Conservation (phyloP, 495 filamentous ascomycete genomes). For the Neurospora discreta region DNA sequence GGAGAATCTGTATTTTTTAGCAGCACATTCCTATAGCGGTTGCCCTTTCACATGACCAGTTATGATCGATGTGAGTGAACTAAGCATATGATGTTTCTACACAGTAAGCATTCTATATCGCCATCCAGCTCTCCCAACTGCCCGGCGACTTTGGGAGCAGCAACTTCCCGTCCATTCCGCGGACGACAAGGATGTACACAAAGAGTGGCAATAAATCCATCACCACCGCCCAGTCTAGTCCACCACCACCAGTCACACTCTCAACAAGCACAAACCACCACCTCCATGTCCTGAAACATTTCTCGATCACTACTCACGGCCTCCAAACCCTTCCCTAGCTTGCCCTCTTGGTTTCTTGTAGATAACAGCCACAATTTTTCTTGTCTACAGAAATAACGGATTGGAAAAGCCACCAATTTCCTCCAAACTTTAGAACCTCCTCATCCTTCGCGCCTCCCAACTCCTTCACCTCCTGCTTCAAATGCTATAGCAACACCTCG, state of each 20-base stretch:
- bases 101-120: neutral
- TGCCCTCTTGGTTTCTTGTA: neutral
- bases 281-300: neutral
- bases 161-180: neutral
- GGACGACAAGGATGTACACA: neutral
- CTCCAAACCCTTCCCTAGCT: neutral
- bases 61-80: neutral
- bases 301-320: neutral
- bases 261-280: neutral
- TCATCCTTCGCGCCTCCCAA: constrained; percentile 59
- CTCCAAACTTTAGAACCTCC: constrained; percentile 65
- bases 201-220: neutral
- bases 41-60: neutral
- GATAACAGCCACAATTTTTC: too few species aligned
- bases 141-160: neutral
- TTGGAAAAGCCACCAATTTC: constrained; percentile 66
- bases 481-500: constrained; percentile 59
- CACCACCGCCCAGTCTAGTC: neutral
- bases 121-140: neutral
- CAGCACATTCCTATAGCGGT: neutral
- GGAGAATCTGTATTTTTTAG: neutral
- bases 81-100: neutral
- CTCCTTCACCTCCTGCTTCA: constrained; percentile 62
- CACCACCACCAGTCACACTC: neutral
- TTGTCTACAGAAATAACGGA: constrained; percentile 29